A percentile compares a stretch with the other conserved stretches of the same genome.
phyloP scores from a whole-genome alignment of 2,329 filamentous ascomycete species.

The Aspergillus ochraceoroseus region DNA sequence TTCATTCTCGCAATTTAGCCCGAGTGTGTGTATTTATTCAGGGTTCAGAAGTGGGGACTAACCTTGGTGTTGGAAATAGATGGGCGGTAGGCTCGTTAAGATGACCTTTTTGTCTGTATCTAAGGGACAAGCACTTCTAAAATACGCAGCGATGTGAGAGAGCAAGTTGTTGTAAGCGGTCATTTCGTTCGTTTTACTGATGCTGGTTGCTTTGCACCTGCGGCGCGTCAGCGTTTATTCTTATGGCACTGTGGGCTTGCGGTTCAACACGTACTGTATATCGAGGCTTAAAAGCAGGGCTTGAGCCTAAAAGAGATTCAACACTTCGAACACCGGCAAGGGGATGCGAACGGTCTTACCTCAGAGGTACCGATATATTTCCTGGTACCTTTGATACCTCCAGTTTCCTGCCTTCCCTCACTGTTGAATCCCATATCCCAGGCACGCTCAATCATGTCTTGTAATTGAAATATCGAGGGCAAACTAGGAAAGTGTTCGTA shows the following conservation, averaged over 20 bases:
- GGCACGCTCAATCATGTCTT: slow-evolving; percentile 78
- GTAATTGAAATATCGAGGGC: slow-evolving; percentile 74
- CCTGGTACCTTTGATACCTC: slow-evolving; percentile 77
- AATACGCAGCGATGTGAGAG: slow-evolving; percentile 71
- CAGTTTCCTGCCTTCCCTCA: slow-evolving; percentile 71
- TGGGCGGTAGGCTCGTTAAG: slow-evolving; percentile 67
- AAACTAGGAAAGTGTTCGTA: slow-evolving; percentile 58
- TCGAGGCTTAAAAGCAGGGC: slow-evolving; percentile 67
- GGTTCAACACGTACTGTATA: slow-evolving; percentile 53
- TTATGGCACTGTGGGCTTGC: not conserved
- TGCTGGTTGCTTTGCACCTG: slow-evolving; percentile 58
- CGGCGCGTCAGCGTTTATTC: slow-evolving; percentile 12
- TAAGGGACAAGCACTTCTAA: slow-evolving; percentile 51
- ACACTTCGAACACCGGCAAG: not conserved
- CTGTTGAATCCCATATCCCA: slow-evolving; percentile 83
- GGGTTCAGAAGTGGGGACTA: slow-evolving; percentile 24
- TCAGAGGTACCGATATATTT: slow-evolving; percentile 96
- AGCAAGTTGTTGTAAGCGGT: slow-evolving; percentile 53
- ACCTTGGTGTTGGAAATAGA: slow-evolving; percentile 85
- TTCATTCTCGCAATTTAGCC: too few species aligned
- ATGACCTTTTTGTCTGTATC: slow-evolving; percentile 59
- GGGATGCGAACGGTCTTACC: slow-evolving; percentile 43
- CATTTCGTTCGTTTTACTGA: slow-evolving; percentile 47
- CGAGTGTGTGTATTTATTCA: too few species aligned
- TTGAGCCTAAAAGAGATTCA: slow-evolving; percentile 57